These are phyloP conservation scores for Plasmodium knowlesi DNA, from an alignment of 169 alveolate species.

Conservation along the genomic window DNA sequence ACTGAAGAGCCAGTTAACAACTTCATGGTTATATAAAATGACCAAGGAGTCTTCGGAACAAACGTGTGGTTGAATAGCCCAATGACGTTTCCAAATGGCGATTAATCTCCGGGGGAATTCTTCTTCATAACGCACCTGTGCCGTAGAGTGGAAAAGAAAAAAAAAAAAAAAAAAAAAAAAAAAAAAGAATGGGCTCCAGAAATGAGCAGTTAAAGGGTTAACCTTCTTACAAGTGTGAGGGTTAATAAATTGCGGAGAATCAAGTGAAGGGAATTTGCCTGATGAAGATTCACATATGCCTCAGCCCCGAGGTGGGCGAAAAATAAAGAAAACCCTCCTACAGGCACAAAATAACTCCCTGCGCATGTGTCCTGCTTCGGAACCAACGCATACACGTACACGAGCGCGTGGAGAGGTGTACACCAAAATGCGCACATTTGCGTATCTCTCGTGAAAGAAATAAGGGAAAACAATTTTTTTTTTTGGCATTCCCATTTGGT, in stretches of 20 bases:
- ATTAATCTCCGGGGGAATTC: neutral
- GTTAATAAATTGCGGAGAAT: neutral
- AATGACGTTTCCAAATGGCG: neutral
- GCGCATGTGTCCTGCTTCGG: neutral
- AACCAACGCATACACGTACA: neutral
- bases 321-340: neutral
- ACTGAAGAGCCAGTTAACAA: neutral
- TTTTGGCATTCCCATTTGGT: neutral
- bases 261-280: neutral
- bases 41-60: neutral
- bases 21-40: neutral
- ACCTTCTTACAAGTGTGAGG: neutral
- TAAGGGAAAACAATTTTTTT: no score
- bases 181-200: neutral
- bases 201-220: neutral
- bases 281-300: neutral
- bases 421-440: neutral
- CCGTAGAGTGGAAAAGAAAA: neutral
- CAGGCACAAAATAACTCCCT: neutral
- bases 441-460: neutral
- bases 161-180: neutral
- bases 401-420: neutral
- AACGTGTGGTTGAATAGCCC: neutral
- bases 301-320: neutral
- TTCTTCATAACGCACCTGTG: neutral